Evolutionary conservation across 2,329 filamentous ascomycete genomes (phyloP), one percentile per base, ranked within the genome.

Genomic region (Pseudogymnoascus sp.): DNA sequence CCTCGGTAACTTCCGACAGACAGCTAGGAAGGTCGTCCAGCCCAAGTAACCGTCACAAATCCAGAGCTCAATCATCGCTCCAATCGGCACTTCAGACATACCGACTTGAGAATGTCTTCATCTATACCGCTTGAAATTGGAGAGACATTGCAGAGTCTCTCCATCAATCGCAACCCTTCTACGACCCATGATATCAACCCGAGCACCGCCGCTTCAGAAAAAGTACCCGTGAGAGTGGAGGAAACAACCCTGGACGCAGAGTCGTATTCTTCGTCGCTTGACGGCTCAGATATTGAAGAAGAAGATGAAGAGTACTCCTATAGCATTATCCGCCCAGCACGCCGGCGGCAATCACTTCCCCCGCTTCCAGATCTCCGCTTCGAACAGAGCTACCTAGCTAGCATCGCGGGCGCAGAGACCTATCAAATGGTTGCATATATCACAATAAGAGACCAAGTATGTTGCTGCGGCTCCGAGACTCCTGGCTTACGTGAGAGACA

Each of bases 311-410:
- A 90, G 62, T 85, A 91, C 21, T 88, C 88, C 10, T 80, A 87
- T 65, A 88, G 84, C 66, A 81, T 88, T 4, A 75, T 92, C 60
- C 79, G 80, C 44, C 81, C 79, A 2, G 68, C 77, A 6, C 78
- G 78, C n/a, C 80, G 85, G 55, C 74, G 79, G 62, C 77, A 77
- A 60, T 79, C 78, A 58, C 77, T 87, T 61, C 84, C 82, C 31
- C 84, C 85, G 7, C 83, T 97, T 71, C 92, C 92, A 3, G 94
- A 99, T 77, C 79, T 99, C 67, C 85, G 94, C 44, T 97, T 97
- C 77, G 94, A 99, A 78, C 94, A 99, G 82, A 97, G 92, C 80
- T 99, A 99, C 75, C 83, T 99, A 62, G 88, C 90, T 69, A 96
- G 92, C 77, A 89, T 99, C 68, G 84, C 88, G 66, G 81, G 85